Evolutionary conservation across 176 grass and related monocot genomes (phyloP).

Genomic region (Avena atlantica): DNA sequence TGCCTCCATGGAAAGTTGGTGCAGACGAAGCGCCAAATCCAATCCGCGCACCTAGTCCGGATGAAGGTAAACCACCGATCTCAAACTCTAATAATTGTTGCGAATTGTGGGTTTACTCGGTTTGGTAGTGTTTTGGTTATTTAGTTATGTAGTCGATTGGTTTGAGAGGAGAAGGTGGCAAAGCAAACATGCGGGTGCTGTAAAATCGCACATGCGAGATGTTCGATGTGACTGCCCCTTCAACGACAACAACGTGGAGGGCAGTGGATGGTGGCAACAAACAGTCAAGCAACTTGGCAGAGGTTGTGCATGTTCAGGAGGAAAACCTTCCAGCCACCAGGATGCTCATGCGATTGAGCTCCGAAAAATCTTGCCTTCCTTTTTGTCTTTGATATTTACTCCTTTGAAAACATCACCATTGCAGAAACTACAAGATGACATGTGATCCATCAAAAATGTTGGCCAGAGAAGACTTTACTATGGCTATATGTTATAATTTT

Average conservation of each 20-base stretch:
- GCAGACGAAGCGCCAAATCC: slow-evolving; percentile 70
- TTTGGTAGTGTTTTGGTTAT: too few species aligned
- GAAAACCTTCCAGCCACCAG: slow-evolving; percentile 50
- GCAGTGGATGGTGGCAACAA: slow-evolving; percentile 52
- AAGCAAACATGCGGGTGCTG: slow-evolving; percentile 63
- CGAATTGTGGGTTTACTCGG: background rate
- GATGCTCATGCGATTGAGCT: slow-evolving; percentile 51
- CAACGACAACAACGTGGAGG: slow-evolving; percentile 44
- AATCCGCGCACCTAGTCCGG: slow-evolving; percentile 54
- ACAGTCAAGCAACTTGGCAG: slow-evolving; percentile 59
- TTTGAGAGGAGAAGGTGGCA: slow-evolving; percentile 62
- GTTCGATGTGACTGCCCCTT: slow-evolving; percentile 50
- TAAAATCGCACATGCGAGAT: slow-evolving; percentile 56
- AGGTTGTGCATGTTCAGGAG: slow-evolving; percentile 34
- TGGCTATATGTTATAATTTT: too few species aligned
- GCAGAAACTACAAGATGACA: too few species aligned
- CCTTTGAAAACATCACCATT: too few species aligned
- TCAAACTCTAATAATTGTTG: slow-evolving; percentile 13
- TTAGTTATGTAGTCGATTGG: background rate
- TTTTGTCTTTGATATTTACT: too few species aligned
- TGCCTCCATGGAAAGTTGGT: slow-evolving; percentile 45
- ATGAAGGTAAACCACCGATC: slow-evolving; percentile 55
- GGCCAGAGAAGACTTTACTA: too few species aligned
- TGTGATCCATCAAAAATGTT: too few species aligned
- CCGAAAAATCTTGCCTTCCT: background rate